These are phyloP conservation scores for Exserohilum turcica DNA, from an alignment of 2,329 filamentous ascomycete genomes.

Conservation along the genomic window DNA sequence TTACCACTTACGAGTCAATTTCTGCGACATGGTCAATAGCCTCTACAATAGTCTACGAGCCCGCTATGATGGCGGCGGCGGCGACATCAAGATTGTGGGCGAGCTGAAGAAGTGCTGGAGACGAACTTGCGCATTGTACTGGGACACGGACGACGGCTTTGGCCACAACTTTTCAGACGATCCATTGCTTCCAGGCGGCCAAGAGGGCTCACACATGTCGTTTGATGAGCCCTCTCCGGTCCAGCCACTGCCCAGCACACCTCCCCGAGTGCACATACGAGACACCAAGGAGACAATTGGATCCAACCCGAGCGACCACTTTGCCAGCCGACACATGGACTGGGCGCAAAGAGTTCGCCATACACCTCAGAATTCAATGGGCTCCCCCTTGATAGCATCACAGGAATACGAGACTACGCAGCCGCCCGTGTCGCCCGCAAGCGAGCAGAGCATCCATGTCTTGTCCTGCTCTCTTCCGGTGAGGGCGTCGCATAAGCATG, in stretches of 20 bases:
- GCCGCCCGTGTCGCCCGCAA: slow-evolving; percentile 52
- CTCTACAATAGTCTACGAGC: slow-evolving; percentile 60
- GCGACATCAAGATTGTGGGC: slow-evolving; percentile 82
- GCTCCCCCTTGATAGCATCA: slow-evolving; percentile 41
- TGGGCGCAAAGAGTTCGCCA: slow-evolving; percentile 45
- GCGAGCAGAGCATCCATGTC: slow-evolving; percentile 60
- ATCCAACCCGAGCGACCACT: slow-evolving; percentile 47
- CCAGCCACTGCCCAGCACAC: slow-evolving; percentile 28
- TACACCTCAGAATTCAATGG: slow-evolving; percentile 46
- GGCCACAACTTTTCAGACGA: slow-evolving; percentile 63
- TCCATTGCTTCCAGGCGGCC: slow-evolving; percentile 77
- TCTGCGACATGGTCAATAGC: slow-evolving; percentile 79
- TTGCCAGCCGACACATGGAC: slow-evolving; percentile 47
- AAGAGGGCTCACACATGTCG: slow-evolving; percentile 52
- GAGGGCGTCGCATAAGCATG: slow-evolving; percentile 43
- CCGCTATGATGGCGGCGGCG: slow-evolving; percentile 59
- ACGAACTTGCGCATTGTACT: slow-evolving; percentile 85
- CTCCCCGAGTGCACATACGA: slow-evolving; percentile 30
- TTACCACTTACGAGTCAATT: slow-evolving; percentile 72
- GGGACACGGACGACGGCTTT: slow-evolving; percentile 75
- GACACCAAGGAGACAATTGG: slow-evolving; percentile 42
- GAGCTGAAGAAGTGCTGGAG: slow-evolving; percentile 98
- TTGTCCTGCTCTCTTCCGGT: slow-evolving; percentile 65
- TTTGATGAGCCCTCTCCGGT: slow-evolving; percentile 26
- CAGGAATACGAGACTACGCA: slow-evolving; percentile 37